Percentiles rank a stretch among this genome's conserved stretches.
Conservation (phyloP, 345 rosid species). For the Populus nigra region DNA sequence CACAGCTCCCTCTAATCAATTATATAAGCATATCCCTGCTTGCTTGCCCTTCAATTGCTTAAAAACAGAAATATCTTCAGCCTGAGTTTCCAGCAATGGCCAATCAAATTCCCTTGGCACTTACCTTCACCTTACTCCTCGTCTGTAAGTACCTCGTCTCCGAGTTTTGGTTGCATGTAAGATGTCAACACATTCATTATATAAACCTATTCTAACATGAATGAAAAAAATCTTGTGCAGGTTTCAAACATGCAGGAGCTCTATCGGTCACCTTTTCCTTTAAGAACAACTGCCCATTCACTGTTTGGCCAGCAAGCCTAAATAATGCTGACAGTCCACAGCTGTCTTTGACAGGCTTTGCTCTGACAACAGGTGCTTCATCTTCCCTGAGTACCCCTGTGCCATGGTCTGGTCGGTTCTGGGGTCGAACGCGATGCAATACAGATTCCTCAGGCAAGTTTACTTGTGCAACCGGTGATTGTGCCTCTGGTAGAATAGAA, state of each 20-base stretch:
- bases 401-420: conserved; percentile 51
- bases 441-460: conserved; percentile 36
- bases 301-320: neutral
- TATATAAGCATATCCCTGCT: too few species aligned
- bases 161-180: too few species aligned
- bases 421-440: conserved; percentile 42
- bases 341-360: conserved; percentile 36
- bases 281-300: neutral
- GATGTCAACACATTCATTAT: too few species aligned
- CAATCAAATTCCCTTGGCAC: too few species aligned
- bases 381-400: conserved; percentile 30
- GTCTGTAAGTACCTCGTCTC: too few species aligned
- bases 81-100: too few species aligned
- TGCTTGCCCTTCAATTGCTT: too few species aligned
- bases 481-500: conserved; percentile 28
- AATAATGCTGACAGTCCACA: neutral
- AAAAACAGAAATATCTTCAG: too few species aligned
- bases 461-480: conserved; percentile 43
- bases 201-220: too few species aligned
- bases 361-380: conserved; percentile 25
- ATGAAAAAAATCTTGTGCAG: too few species aligned
- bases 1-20: too few species aligned
- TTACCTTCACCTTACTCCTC: too few species aligned
- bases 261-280: neutral
- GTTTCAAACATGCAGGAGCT: neutral